These are phyloP conservation scores for Pseudevernia furfuracea DNA, from an alignment of 495 filamentous ascomycete species.

Conservation along the genomic window DNA sequence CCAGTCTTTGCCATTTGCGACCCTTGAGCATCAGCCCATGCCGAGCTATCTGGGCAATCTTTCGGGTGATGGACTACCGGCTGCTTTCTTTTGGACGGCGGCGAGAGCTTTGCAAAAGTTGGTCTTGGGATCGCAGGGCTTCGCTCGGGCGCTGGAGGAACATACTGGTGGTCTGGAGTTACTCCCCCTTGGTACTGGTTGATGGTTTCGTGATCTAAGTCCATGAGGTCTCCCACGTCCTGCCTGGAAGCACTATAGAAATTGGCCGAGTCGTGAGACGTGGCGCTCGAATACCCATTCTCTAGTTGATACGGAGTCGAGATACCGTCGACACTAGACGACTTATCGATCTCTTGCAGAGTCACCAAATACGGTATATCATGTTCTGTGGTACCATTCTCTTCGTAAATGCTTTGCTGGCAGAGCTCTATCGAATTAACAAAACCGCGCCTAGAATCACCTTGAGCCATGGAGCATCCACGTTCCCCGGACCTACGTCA, in stretches of 20 bases:
- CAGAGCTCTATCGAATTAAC: slow-evolving; percentile 10
- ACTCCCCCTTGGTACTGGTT: background rate
- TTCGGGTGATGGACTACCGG: background rate
- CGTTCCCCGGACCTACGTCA: slow-evolving; percentile 24
- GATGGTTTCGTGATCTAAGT: background rate
- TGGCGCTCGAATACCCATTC: slow-evolving; percentile 1
- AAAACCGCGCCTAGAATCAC: slow-evolving; percentile 2
- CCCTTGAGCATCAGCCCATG: background rate
- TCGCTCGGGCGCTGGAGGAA: background rate
- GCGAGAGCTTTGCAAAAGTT: background rate
- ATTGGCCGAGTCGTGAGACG: slow-evolving; percentile 9
- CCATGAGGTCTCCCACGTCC: background rate
- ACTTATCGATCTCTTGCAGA: slow-evolving; percentile 5
- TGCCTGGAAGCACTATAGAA: background rate
- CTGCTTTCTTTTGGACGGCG: background rate
- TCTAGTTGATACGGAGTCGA: slow-evolving; percentile 5
- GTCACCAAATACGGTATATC: slow-evolving; percentile 5
- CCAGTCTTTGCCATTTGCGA: background rate
- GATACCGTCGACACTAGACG: background rate
- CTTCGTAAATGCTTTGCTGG: slow-evolving; percentile 7
- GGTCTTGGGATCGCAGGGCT: background rate
- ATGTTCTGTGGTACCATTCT: slow-evolving; percentile 8
- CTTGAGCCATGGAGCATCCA: slow-evolving; percentile 11
- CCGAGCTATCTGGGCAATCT: background rate
- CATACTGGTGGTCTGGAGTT: background rate